A percentile compares a stretch with the other conserved stretches of the same genome.
Evolutionary conservation across 257 asterid species (phyloP).

Genomic region (Solanum peruvianum): DNA sequence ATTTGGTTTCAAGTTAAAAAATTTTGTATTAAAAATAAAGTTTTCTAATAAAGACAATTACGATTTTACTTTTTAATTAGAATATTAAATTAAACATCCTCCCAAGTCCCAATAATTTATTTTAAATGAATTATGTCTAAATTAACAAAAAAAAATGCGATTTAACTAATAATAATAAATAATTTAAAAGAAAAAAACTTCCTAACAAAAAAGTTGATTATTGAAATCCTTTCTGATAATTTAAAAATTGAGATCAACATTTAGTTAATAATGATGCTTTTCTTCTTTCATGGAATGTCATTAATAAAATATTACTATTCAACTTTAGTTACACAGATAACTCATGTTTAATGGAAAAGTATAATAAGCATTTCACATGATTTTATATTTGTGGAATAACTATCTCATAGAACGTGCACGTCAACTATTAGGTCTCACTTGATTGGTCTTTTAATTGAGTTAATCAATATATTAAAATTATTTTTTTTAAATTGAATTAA

Average conservation of each 20-base stretch:
- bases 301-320: background rate
- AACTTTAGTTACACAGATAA: background rate
- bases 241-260: background rate
- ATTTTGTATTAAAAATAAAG: too few species aligned
- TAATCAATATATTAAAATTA: background rate
- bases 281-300: background rate
- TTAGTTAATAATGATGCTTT: background rate
- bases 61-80: background rate
- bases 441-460: background rate
- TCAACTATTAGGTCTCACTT: background rate
- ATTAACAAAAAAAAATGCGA: too few species aligned
- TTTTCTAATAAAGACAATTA: too few species aligned
- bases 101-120: background rate
- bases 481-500: fast-evolving
- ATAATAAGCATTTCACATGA: background rate
- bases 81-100: background rate
- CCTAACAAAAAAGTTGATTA: background rate
- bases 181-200: background rate
- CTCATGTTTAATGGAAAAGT: background rate
- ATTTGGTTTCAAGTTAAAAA: background rate
- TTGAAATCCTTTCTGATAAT: background rate
- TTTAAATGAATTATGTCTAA: background rate
- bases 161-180: background rate
- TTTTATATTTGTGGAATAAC: background rate
- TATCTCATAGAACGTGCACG: background rate